Evolutionary conservation across 192 early-diverging fungal genomes (phyloP).

Genomic region (Backusella macrospora): DNA sequence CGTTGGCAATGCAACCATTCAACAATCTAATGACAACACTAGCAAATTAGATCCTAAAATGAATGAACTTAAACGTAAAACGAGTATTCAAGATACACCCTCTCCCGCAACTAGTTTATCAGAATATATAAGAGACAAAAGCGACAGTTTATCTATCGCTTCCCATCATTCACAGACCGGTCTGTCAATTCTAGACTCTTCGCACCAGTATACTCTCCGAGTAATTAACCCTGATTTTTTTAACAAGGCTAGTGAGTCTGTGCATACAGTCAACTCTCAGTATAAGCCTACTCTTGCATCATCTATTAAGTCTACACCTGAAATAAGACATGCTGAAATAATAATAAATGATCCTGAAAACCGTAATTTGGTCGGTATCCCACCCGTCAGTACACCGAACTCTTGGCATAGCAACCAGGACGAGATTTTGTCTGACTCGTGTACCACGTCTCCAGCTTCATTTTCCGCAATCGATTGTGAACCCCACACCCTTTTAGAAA

Average conservation of each 20-base stretch:
- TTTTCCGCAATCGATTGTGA: background rate
- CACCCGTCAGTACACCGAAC: conserved; percentile 2
- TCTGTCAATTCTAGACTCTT: conserved; percentile 7
- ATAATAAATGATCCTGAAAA: background rate
- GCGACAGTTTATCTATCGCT: conserved; percentile 3
- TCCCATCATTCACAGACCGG: conserved; percentile 13
- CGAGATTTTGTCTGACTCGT: background rate
- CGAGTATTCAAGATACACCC: background rate
- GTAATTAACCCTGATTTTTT: conserved; percentile 15
- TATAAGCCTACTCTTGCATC: background rate
- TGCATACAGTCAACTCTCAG: background rate
- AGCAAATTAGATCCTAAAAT: conserved; percentile 8
- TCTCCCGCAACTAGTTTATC: conserved; percentile 1
- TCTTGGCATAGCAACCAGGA: conserved; percentile 4
- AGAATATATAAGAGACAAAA: conserved; percentile 10
- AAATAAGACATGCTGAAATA: background rate
- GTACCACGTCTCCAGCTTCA: conserved; percentile 9
- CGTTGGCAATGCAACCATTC: background rate
- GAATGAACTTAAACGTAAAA: conserved; percentile 2
- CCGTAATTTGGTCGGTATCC: background rate
- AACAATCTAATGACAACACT: conserved; percentile 6
- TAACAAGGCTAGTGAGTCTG: background rate
- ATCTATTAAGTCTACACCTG: background rate
- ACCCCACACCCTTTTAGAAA: conserved; percentile 7
- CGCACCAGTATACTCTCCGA: conserved; percentile 7